Conservation (phyloP, 2,329 filamentous ascomycete species). For the Diaporthe sp. region DNA sequence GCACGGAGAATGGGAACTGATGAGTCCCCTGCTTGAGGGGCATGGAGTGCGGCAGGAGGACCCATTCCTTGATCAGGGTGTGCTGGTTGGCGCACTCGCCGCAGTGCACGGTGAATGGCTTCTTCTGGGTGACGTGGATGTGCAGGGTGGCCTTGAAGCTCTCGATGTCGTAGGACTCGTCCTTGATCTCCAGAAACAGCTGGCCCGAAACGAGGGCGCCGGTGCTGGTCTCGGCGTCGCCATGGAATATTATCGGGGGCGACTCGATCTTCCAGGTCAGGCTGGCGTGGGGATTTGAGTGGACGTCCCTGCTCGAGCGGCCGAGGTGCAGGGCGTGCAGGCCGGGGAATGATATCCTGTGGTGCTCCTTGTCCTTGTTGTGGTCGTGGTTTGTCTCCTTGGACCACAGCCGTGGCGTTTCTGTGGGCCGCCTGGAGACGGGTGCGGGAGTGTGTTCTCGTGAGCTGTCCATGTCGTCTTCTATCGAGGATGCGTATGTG, state of each 20-base stretch:
- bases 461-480: conserved; percentile 51
- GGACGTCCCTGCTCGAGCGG: conserved; percentile 57
- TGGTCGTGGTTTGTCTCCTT: conserved; percentile 26
- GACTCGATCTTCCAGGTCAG: conserved; percentile 81
- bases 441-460: conserved; percentile 42
- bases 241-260: conserved; percentile 88
- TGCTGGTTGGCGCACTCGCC: conserved; percentile 78
- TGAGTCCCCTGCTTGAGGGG: conserved; percentile 72
- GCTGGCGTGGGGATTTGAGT: conserved; percentile 55
- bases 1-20: conserved; percentile 88
- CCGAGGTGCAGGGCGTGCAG: conserved; percentile 59
- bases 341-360: conserved; percentile 56
- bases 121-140: conserved; percentile 81
- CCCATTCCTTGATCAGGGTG: conserved; percentile 84
- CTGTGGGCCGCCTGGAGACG: conserved; percentile 44
- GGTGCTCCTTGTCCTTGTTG: conserved; percentile 46
- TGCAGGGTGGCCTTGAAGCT: conserved; percentile 80
- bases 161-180: conserved; percentile 76
- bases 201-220: conserved; percentile 90
- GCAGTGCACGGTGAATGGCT: conserved; percentile 85
- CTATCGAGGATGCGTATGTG: conserved; percentile 52
- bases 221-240: conserved; percentile 78
- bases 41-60: conserved; percentile 74
- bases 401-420: conserved; percentile 40
- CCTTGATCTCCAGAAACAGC: conserved; percentile 79